Conservation (phyloP, 441 rosid genomes). For the Aleurites moluccanus region DNA sequence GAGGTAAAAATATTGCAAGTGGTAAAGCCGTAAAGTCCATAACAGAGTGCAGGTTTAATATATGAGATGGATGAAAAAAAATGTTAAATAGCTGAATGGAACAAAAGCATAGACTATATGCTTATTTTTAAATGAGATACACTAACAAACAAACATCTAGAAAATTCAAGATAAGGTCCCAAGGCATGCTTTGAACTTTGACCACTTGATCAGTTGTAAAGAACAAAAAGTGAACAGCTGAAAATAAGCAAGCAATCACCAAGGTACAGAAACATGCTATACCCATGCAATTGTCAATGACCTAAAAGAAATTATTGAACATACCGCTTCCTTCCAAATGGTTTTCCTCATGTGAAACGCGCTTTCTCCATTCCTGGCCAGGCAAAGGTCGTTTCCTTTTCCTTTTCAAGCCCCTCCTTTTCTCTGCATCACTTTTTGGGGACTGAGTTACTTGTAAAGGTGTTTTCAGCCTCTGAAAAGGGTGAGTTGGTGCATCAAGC, state of each 20-base stretch:
- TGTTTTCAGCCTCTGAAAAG: constrained; percentile 73
- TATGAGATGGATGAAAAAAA: not conserved
- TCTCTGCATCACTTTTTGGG: constrained; percentile 47
- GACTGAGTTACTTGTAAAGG: constrained; percentile 49
- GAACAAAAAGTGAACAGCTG: constrained; percentile 9
- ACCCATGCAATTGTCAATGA: constrained; percentile 16
- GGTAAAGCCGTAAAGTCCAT: not conserved
- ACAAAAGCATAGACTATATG: not conserved
- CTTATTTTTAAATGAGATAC: not conserved
- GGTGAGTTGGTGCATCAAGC: constrained; percentile 76
- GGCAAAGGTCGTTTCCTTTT: constrained; percentile 87
- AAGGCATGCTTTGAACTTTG: constrained; percentile 10
- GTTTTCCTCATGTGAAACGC: constrained; percentile 58
- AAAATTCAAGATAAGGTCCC: not conserved
- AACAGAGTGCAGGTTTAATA: not conserved
- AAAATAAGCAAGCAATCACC: constrained; percentile 13
- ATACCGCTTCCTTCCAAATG: constrained; percentile 57
- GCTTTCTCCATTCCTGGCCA: constrained; percentile 78
- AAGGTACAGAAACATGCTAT: constrained; percentile 10
- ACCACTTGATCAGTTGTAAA: constrained; percentile 3
- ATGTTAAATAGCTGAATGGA: not conserved
- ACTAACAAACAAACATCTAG: not conserved
- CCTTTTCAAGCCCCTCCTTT: constrained; percentile 37
- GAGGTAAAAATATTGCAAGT: not conserved
- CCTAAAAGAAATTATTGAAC: constrained; percentile 27